A percentile compares a stretch with the other conserved stretches of the same genome.
These are phyloP conservation scores for Xylaria sp. DNA, from an alignment of 495 filamentous ascomycete species.

Conservation along the genomic window DNA sequence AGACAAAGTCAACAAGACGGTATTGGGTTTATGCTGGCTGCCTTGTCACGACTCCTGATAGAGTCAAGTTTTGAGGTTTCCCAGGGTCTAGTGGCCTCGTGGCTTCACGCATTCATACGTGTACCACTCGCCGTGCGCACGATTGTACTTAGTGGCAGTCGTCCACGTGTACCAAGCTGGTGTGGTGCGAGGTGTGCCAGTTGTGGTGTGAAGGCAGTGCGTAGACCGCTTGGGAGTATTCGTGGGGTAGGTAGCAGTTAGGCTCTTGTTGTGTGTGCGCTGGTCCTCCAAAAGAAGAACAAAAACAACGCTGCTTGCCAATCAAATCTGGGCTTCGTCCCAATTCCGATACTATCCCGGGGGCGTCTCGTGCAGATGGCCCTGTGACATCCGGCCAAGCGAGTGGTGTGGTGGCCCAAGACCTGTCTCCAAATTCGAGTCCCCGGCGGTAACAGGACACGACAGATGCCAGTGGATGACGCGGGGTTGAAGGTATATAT, in stretches of 20 bases:
- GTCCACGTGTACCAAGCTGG: slow-evolving; percentile 41
- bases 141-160: slow-evolving; percentile 36
- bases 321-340: slow-evolving; percentile 36
- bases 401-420: slow-evolving; percentile 25
- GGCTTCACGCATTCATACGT: slow-evolving; percentile 41
- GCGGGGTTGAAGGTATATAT: slow-evolving; percentile 20
- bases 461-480: slow-evolving; percentile 17
- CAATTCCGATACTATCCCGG: slow-evolving; percentile 38
- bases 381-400: slow-evolving; percentile 30
- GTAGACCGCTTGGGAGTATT: slow-evolving; percentile 39
- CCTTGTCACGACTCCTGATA: slow-evolving; percentile 37
- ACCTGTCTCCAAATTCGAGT: slow-evolving; percentile 23
- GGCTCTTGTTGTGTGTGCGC: slow-evolving; percentile 39
- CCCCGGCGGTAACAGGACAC: slow-evolving; percentile 22
- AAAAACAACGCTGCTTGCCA: slow-evolving; percentile 32
- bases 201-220: slow-evolving; percentile 19
- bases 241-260: slow-evolving; percentile 41
- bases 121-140: slow-evolving; percentile 39
- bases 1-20: background rate
- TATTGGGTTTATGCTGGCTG: slow-evolving; percentile 31
- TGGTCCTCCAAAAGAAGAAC: slow-evolving; percentile 27
- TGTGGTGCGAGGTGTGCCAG: slow-evolving; percentile 28
- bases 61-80: slow-evolving; percentile 30
- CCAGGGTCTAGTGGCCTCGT: slow-evolving; percentile 24
- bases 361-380: slow-evolving; percentile 38